phyloP scores from a whole-genome alignment of 2,329 filamentous ascomycete species.

The Emydomyces testavorans region DNA sequence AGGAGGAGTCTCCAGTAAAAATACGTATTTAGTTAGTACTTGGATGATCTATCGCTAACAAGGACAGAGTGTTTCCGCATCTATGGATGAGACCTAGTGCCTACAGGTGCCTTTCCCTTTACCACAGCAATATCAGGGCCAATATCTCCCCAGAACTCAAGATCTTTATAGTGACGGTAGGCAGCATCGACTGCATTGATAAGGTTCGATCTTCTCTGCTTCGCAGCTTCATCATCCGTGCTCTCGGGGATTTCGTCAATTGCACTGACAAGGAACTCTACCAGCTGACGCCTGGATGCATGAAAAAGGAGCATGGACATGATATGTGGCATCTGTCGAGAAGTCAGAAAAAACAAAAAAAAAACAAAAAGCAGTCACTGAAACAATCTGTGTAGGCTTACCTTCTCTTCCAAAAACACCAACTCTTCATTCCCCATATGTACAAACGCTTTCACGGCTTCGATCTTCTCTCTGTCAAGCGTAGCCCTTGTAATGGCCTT shows the following conservation, averaged over 20 bases:
- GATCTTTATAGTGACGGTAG: slow-evolving; percentile 63
- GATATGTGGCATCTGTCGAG: slow-evolving; percentile 61
- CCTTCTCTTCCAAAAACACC: slow-evolving; percentile 55
- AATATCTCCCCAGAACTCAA: slow-evolving; percentile 79
- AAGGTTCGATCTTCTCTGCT: slow-evolving; percentile 54
- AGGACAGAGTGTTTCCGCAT: neutral
- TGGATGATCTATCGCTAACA: neutral
- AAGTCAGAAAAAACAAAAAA: no score
- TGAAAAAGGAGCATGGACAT: slow-evolving; percentile 86
- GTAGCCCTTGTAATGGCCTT: slow-evolving; percentile 53
- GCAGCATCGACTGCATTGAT: slow-evolving; percentile 58
- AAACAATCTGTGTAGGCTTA: slow-evolving; percentile 20
- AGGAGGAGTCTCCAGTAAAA: neutral
- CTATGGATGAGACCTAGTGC: neutral
- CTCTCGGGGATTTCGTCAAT: slow-evolving; percentile 42
- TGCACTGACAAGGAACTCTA: slow-evolving; percentile 56
- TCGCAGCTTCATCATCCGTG: slow-evolving; percentile 35
- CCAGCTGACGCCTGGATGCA: slow-evolving; percentile 64
- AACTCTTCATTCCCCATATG: slow-evolving; percentile 64
- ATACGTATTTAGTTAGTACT: neutral
- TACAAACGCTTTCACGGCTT: slow-evolving; percentile 73
- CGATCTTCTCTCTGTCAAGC: slow-evolving; percentile 86
- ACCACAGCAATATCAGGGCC: slow-evolving; percentile 14
- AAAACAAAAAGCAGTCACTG: neutral
- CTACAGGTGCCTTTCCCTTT: slow-evolving; percentile 2